These are phyloP conservation scores for Tulasnella sp. DNA, from an alignment of 768 basidiomycete species.

Conservation along the genomic window DNA sequence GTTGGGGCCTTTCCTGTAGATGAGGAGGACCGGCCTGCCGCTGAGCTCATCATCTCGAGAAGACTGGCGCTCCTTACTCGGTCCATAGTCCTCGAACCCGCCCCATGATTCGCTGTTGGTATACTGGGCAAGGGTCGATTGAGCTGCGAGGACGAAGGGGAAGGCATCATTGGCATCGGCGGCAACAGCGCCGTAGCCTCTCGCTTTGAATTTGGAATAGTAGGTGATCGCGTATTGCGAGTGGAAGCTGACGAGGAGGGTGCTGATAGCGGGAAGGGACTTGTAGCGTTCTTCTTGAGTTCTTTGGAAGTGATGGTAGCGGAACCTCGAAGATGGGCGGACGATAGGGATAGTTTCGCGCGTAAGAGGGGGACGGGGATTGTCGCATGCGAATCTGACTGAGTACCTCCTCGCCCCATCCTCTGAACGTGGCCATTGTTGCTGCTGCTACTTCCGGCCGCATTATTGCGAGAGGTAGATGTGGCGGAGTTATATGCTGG, in stretches of 20 bases:
- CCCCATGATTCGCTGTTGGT: too few relatives aligned
- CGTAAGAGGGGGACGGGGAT: background rate
- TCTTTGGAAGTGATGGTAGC: background rate
- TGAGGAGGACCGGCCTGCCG: background rate
- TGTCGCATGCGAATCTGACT: conserved; percentile 7
- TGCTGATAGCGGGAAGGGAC: background rate
- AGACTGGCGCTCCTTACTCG: conserved; percentile 8
- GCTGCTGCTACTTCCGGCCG: background rate
- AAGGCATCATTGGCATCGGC: conserved; percentile 1
- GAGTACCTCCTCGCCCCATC: background rate
- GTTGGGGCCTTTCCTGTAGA: background rate
- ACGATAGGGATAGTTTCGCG: background rate
- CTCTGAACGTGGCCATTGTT: too few relatives aligned
- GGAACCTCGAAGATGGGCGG: background rate
- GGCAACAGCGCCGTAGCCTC: conserved; percentile 2
- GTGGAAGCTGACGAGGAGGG: background rate
- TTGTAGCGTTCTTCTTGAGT: background rate
- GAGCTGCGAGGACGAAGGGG: background rate
- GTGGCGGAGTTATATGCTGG: background rate
- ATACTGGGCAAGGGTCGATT: too few relatives aligned
- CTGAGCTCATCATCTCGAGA: conserved; percentile 7
- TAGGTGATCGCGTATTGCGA: background rate
- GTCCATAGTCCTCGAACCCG: background rate
- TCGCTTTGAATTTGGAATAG: background rate
- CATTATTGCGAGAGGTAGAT: background rate